These are phyloP conservation scores for Stagonosporopsis rhizophila DNA, from an alignment of 2,329 filamentous ascomycete species.

Conservation along the genomic window DNA sequence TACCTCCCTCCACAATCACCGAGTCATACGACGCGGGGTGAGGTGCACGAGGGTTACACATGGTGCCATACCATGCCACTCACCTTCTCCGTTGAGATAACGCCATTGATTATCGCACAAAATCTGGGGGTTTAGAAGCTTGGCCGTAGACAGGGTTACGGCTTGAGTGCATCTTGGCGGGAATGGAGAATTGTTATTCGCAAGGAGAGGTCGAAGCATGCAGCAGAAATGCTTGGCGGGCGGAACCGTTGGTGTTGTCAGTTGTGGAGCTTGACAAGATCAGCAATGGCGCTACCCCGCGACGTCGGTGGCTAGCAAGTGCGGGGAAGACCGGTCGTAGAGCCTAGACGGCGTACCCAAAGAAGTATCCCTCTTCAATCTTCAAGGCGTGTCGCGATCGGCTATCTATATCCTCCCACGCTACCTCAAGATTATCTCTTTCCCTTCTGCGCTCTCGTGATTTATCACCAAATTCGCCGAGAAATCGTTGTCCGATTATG, in stretches of 20 bases:
- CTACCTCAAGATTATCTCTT: not conserved
- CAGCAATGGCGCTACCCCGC: slow-evolving; percentile 16
- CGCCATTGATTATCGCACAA: slow-evolving; percentile 18
- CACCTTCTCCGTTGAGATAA: slow-evolving; percentile 27
- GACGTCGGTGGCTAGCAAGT: slow-evolving; percentile 17
- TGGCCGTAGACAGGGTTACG: slow-evolving; percentile 28
- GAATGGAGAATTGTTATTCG: slow-evolving; percentile 17
- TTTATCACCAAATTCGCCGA: not conserved
- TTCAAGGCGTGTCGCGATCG: not conserved
- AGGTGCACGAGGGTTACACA: slow-evolving; percentile 18
- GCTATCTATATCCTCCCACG: not conserved
- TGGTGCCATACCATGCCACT: slow-evolving; percentile 19
- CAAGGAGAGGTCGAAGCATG: slow-evolving; percentile 12
- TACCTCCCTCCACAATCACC: slow-evolving; percentile 16
- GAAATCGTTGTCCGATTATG: not conserved
- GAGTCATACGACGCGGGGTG: slow-evolving; percentile 26
- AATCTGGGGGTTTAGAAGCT: slow-evolving; percentile 30
- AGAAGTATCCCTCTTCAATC: not conserved
- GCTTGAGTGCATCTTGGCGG: slow-evolving; percentile 30
- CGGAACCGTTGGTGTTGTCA: slow-evolving; percentile 7
- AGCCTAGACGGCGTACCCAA: slow-evolving; percentile 2
- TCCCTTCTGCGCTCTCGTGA: no score
- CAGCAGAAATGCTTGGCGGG: slow-evolving; percentile 10
- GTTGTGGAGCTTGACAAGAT: slow-evolving; percentile 2
- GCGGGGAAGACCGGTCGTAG: slow-evolving; percentile 11